Evolutionary conservation across 768 basidiomycete species (phyloP).

Genomic region (Tylopilus sp.): DNA sequence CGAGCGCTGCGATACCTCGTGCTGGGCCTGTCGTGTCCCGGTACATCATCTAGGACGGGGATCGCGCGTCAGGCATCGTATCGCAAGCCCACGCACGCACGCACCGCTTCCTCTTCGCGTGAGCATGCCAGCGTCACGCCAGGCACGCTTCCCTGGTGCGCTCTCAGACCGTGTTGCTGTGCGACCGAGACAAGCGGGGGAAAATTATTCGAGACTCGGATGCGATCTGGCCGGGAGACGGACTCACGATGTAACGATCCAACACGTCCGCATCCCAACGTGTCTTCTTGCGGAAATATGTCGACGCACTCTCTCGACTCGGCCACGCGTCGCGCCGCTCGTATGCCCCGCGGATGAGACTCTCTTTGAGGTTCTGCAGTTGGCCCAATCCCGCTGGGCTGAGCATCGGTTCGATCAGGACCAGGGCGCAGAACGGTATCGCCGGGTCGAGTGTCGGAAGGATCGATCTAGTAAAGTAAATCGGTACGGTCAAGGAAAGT

Average conservation of each 20-base stretch:
- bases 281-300: slow-evolving; percentile 34
- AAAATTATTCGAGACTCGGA: too few relatives aligned
- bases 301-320: slow-evolving; percentile 40
- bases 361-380: slow-evolving; percentile 38
- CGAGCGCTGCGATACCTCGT: slow-evolving; percentile 48
- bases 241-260: slow-evolving; percentile 50
- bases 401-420: slow-evolving; percentile 65
- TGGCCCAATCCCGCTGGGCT: slow-evolving; percentile 46
- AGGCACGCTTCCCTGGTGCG: slow-evolving; percentile 21
- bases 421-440: slow-evolving; percentile 46
- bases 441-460: slow-evolving; percentile 46
- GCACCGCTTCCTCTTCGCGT: slow-evolving; percentile 59
- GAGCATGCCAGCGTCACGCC: slow-evolving; percentile 53
- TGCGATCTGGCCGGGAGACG: too few relatives aligned
- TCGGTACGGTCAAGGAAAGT: not conserved
- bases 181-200: not conserved
- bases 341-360: slow-evolving; percentile 46
- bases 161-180: slow-evolving; percentile 47
- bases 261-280: slow-evolving; percentile 56
- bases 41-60: slow-evolving; percentile 54
- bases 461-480: slow-evolving; percentile 40
- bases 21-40: slow-evolving; percentile 51
- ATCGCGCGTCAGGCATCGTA: not conserved
- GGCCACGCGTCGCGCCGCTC: slow-evolving; percentile 54
- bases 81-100: slow-evolving; percentile 16